Conservation (phyloP, 176 grass and related monocot genomes). For the Metroxylon sagu region DNA sequence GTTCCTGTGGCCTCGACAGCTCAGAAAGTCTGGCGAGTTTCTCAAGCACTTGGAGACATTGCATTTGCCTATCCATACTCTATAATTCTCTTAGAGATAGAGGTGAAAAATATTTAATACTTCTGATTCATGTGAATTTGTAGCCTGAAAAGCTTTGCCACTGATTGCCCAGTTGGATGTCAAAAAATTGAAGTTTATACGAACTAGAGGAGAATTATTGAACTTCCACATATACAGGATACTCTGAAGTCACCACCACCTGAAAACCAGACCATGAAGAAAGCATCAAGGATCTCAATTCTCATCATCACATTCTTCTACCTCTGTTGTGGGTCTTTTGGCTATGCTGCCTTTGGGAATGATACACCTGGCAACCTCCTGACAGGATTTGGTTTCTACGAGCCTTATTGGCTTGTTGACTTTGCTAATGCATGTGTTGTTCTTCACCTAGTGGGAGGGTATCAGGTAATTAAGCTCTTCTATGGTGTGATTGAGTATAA, state of each 20-base stretch:
- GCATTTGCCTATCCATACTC: conserved; percentile 82
- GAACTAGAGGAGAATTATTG: too few relatives aligned
- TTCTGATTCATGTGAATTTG: not conserved
- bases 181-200: too few relatives aligned
- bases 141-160: too few relatives aligned
- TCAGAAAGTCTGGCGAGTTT: conserved; percentile 71
- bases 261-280: conserved; percentile 76
- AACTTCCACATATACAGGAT: conserved; percentile 29
- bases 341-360: conserved; percentile 86
- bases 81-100: conserved; percentile 64
- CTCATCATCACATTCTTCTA: conserved; percentile 68
- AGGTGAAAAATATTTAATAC: conserved; percentile 20
- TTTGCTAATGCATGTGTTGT: conserved; percentile 56
- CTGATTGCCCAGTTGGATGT: too few relatives aligned
- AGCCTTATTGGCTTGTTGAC: conserved; percentile 90
- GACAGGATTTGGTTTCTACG: conserved; percentile 78
- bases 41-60: conserved; percentile 80
- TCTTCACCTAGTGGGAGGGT: conserved; percentile 67
- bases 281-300: conserved; percentile 36
- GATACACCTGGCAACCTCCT: conserved; percentile 72
- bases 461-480: conserved; percentile 44
- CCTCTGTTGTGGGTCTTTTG: conserved; percentile 64
- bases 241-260: conserved; percentile 56
- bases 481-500: too few relatives aligned
- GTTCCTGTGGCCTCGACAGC: conserved; percentile 23